These are phyloP conservation scores for Rhodotorula sp. DNA, from an alignment of 1,284 basidiomycete species.

Conservation along the genomic window DNA sequence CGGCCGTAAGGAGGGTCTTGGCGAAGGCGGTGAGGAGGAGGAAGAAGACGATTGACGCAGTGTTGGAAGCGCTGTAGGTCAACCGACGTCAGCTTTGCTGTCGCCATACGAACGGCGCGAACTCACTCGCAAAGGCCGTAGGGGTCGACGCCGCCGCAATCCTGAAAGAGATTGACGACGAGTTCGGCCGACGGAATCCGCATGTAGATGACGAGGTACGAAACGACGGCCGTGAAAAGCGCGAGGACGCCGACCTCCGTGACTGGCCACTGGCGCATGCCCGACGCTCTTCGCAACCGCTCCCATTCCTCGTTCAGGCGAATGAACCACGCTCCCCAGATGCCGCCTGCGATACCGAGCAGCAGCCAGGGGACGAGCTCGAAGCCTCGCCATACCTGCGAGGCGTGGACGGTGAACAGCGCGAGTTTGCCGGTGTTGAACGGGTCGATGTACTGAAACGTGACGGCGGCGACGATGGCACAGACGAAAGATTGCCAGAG, in stretches of 20 bases:
- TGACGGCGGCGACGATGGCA: slow-evolving; percentile 72
- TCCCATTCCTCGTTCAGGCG: slow-evolving; percentile 82
- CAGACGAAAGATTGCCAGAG: slow-evolving; percentile 74
- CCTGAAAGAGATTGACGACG: slow-evolving; percentile 69
- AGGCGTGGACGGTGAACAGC: slow-evolving; percentile 83
- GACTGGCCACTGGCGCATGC: slow-evolving; percentile 71
- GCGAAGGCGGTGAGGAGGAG: slow-evolving; percentile 55
- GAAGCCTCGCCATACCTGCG: slow-evolving; percentile 57
- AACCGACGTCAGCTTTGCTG: neutral
- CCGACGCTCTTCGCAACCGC: slow-evolving; percentile 44
- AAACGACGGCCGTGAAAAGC: slow-evolving; percentile 66
- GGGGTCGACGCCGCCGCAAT: slow-evolving; percentile 65
- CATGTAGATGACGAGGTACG: slow-evolving; percentile 64
- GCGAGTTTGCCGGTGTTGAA: slow-evolving; percentile 72
- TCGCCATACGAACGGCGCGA: too few species aligned
- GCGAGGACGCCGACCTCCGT: slow-evolving; percentile 62
- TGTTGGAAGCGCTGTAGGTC: slow-evolving; percentile 8
- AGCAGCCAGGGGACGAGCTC: slow-evolving; percentile 45
- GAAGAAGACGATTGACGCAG: slow-evolving; percentile 20
- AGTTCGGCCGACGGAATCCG: slow-evolving; percentile 40
- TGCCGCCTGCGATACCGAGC: slow-evolving; percentile 56
- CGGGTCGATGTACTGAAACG: slow-evolving; percentile 70
- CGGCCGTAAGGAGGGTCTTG: slow-evolving; percentile 72
- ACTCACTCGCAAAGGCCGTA: slow-evolving; percentile 65
- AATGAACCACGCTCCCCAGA: slow-evolving; percentile 93